phyloP scores from a whole-genome alignment of 2,329 filamentous ascomycete species.

The Daldinia sp. region DNA sequence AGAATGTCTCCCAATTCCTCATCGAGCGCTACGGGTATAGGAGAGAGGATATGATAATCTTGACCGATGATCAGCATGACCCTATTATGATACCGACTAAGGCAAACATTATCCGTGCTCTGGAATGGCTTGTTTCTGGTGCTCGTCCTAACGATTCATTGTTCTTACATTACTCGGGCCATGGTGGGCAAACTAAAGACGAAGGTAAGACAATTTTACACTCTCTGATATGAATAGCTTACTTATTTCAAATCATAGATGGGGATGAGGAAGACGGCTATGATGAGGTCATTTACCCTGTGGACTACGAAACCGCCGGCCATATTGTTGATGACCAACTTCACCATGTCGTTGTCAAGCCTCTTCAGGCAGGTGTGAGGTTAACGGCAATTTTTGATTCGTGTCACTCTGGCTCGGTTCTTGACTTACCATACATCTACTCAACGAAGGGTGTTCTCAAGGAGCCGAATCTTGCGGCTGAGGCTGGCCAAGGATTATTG shows the following conservation, averaged over 20 bases:
- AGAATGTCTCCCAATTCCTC: slow-evolving; percentile 77
- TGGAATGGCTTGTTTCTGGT: slow-evolving; percentile 77
- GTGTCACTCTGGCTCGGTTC: slow-evolving; percentile 71
- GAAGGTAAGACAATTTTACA: slow-evolving; percentile 16
- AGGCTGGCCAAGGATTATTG: slow-evolving; percentile 70
- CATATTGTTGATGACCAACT: slow-evolving; percentile 87
- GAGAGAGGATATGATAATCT: slow-evolving; percentile 80
- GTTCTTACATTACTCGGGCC: slow-evolving; percentile 69
- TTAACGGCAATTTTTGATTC: slow-evolving; percentile 71
- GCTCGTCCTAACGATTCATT: slow-evolving; percentile 78
- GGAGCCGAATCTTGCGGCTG: slow-evolving; percentile 72
- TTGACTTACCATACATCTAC: slow-evolving; percentile 74
- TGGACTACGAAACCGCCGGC: slow-evolving; percentile 80
- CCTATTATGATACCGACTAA: slow-evolving; percentile 77
- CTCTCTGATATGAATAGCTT: not conserved
- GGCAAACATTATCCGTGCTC: slow-evolving; percentile 75
- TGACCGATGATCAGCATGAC: slow-evolving; percentile 78
- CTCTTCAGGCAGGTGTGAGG: slow-evolving; percentile 63
- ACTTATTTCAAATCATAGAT: slow-evolving; percentile 57
- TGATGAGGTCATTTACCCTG: slow-evolving; percentile 85
- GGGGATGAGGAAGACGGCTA: slow-evolving; percentile 84
- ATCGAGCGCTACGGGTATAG: slow-evolving; percentile 74
- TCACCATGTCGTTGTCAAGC: slow-evolving; percentile 74
- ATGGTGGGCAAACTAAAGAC: slow-evolving; percentile 83
- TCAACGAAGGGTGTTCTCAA: slow-evolving; percentile 74